Conservation (phyloP, 2,329 filamentous ascomycete species). For the Colletotrichum horii region DNA sequence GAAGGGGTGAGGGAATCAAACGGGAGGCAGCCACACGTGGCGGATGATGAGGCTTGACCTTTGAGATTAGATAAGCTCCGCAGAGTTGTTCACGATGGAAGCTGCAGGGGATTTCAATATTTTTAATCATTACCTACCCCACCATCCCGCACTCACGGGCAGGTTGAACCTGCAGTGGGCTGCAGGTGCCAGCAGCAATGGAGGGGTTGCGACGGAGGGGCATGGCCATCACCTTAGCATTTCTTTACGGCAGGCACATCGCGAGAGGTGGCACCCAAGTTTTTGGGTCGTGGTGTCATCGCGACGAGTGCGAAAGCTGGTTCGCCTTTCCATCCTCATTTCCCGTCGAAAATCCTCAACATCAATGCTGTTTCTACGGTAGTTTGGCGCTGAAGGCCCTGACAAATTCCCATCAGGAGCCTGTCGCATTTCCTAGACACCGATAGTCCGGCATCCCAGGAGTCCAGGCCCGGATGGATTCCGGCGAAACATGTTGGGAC, state of each 20-base stretch:
- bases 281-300: not conserved
- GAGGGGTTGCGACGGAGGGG: not conserved
- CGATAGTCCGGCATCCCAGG: not conserved
- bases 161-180: constrained; percentile 13
- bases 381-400: not conserved
- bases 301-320: not conserved
- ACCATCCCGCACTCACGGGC: constrained; percentile 4
- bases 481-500: constrained; percentile 13
- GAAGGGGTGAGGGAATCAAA: not conserved
- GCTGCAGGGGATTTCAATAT: not conserved
- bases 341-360: too few species aligned
- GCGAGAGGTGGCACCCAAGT: not conserved
- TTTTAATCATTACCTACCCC: not conserved
- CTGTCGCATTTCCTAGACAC: not conserved
- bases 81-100: not conserved
- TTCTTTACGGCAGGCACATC: not conserved
- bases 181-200: constrained; percentile 11
- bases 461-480: constrained; percentile 3
- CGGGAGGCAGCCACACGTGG: constrained; percentile 1
- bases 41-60: not conserved
- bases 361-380: not conserved
- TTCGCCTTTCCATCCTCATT: not conserved
- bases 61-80: not conserved
- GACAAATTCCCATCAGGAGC: not conserved
- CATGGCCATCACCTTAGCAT: not conserved